Evolutionary conservation across 768 basidiomycete species (phyloP), one percentile per base, ranked within the genome.

Genomic region (Russula vinacea): DNA sequence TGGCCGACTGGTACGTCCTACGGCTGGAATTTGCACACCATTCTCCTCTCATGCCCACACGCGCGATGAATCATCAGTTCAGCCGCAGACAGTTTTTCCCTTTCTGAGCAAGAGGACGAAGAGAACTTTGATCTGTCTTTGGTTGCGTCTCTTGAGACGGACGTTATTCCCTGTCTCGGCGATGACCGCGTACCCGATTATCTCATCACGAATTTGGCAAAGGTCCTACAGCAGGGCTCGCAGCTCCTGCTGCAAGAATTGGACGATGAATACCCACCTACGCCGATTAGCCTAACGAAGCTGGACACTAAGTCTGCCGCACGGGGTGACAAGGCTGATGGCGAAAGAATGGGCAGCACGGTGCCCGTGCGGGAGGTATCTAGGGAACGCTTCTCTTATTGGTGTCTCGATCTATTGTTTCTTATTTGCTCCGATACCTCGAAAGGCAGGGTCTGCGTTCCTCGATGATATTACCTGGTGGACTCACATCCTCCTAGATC

Each of bases 371-470:
- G 76, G 16, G 72, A 84, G 26, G 76, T 88, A 33, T 87, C 89
- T 1, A 78, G 93, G 44, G 94, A 95, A 73, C 81, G 92, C 9
- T 95, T 95, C 72, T 87, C 90, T 8, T 94, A 92, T 76, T 95
- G 93, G 93, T 94, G 90, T 71, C 88, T 95, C 61, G 93, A 96
- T 70, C 76, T 94, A 13, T 73, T 96, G 39, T 94, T 95, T 74
- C 72, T 89, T 67, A 79, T 94, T 35, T 94, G 90, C 69, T 89
- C 90, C 0, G 76, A 86, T 69, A 77, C 78, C 0, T 84, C 83
- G 1, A 80, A 78, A 74, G 88, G 90, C 87, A 63, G 33, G 77
- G 63, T 37, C 17, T 40, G 33, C 32, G 45, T 26, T 6, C 1
- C 24, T 6, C 26, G 42, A n/a, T 54, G 17, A 10, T 29, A 40